These are phyloP conservation scores for Colletotrichum sp. DNA, from an alignment of 2,329 filamentous ascomycete species.

Conservation along the genomic window DNA sequence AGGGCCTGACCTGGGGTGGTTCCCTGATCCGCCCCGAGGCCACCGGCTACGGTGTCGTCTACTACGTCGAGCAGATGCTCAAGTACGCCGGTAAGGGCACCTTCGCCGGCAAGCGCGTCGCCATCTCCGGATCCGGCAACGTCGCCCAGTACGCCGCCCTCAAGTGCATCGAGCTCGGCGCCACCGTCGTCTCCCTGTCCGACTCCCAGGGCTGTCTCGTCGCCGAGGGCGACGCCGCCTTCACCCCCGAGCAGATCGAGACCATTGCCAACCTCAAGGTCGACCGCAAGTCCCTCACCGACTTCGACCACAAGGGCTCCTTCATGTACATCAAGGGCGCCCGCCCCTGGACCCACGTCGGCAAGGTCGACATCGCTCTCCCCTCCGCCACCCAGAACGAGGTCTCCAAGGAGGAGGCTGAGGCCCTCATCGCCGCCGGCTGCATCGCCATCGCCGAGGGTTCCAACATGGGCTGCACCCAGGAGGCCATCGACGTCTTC, in stretches of 20 bases:
- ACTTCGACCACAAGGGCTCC: slow-evolving; percentile 67
- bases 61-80: slow-evolving; percentile 97
- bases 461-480: slow-evolving; percentile 98
- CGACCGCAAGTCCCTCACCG: slow-evolving; percentile 80
- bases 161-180: slow-evolving; percentile 95
- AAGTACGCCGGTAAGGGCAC: slow-evolving; percentile 84
- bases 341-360: slow-evolving; percentile 90
- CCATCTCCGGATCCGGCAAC: slow-evolving; percentile 96
- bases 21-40: slow-evolving; percentile 94
- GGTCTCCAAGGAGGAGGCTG: slow-evolving; percentile 88
- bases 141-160: slow-evolving; percentile 97
- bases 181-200: slow-evolving; percentile 88
- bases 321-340: slow-evolving; percentile 89
- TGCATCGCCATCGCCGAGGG: slow-evolving; percentile 91
- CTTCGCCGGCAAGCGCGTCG: slow-evolving; percentile 90
- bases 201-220: slow-evolving; percentile 89
- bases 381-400: slow-evolving; percentile 98
- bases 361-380: slow-evolving; percentile 87
- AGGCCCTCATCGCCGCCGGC: slow-evolving; percentile 78
- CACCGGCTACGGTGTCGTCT: slow-evolving; percentile 94
- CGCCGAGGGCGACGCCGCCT: slow-evolving; percentile 70
- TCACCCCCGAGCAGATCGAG: slow-evolving; percentile 81
- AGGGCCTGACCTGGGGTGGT: slow-evolving; percentile 92
- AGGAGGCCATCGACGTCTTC: slow-evolving; percentile 92
- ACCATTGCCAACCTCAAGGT: slow-evolving; percentile 87